Evolutionary conservation across 306 rosid species (phyloP), one percentile per base, ranked within the genome.

Genomic region (Hippophae gyantsensis): DNA sequence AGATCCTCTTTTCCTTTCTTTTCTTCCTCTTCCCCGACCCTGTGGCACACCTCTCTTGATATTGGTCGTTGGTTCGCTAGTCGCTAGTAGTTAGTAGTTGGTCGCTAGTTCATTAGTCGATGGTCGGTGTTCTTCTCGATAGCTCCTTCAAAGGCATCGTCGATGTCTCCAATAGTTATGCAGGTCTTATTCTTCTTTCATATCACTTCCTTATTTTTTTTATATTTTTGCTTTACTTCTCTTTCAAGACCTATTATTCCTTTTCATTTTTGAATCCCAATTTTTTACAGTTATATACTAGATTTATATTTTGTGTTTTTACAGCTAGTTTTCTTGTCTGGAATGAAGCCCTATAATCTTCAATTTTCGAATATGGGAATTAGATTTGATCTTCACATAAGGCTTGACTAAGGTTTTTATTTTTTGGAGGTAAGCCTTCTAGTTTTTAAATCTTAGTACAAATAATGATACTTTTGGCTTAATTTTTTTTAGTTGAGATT

Each of bases 101-200:
- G 1, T 18, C 23, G 1, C 23, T 18, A 1, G 23, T 18, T 18
- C 23, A 18, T 1, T 18, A 18, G 23, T 18, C 23, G 23, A 0
- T 18, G 23, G 88, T 86, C 41, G 94, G 95, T 11, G 90, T 90
- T 10, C 67, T 90, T 41, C 95, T 90, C 45, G 95, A 94, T 40
- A 77, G 85, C 64, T 60, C 95, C 23, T 80, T 78, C 75, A 84
- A 71, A 64, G 95, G 97, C 77, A 83, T 83, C 58, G 97, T 86
- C 27, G 97, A 90, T 12, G 90, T 90, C 67, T 65, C 88, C 81
- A 90, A 84, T 64, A 81, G 94, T 73, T 90, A 90, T 69, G 95
- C 95, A 8, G 97, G 95, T 89, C 61, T 44, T 50, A 57, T 40
- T 14, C 18, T 9, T 13, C 14, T 57, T 65, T 25, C 8, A 32